Base-by-base conservation (phyloP, 1,284 basidiomycete genomes). In the Ganoderma multipileum region DNA sequence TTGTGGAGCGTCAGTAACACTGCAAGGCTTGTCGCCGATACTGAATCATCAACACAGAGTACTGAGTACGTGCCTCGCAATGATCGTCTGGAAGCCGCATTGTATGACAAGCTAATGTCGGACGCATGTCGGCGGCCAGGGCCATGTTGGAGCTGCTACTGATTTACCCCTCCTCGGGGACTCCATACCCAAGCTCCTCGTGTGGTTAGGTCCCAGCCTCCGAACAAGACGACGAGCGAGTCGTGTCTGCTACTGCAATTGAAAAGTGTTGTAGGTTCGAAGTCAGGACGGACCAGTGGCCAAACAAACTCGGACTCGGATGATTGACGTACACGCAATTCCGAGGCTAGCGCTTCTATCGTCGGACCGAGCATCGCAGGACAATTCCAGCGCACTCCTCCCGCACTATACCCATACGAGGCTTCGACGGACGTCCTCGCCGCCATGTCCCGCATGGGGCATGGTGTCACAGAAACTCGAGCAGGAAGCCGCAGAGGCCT, bases 51-150 rank as follows among this genome's bases (percentile, higher is more conserved):
- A 18, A 33, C 30, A 55, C 28, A 7, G 47, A 14, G 47, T 58
- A 58, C 7, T 2, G 11, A 16, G 54, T 20, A 44, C 28, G 33
- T 36, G 33, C n/a, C 55, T 55, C 33, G 52, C 52, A 38, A n/a
- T 30, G 30, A 47, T 47, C 52, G 61, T 5, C 26, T 16, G 44
- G 16, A 14, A 50, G 23, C 12, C 47, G 47, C 47, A 14, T 36
- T 62, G 3, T n/a, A 47, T 36, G 44, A 36, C 8, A 63, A 5
- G 6, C 3, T 39, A 55, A 63, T 63, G 36, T 63, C 62, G 62
- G 62, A 57, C 38, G 50, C 18, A 57, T 55, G 26, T 63, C 62
- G 62, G 52, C 14, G 62, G 52, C 14, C 16, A 18, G 16, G 38
- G 28, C 26, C 61, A 41, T 16, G 23, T 52, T 3, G 23, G 23